These are phyloP conservation scores for Fonsecaea multimorphosa DNA, from an alignment of 2,329 filamentous ascomycete genomes.

Conservation along the genomic window DNA sequence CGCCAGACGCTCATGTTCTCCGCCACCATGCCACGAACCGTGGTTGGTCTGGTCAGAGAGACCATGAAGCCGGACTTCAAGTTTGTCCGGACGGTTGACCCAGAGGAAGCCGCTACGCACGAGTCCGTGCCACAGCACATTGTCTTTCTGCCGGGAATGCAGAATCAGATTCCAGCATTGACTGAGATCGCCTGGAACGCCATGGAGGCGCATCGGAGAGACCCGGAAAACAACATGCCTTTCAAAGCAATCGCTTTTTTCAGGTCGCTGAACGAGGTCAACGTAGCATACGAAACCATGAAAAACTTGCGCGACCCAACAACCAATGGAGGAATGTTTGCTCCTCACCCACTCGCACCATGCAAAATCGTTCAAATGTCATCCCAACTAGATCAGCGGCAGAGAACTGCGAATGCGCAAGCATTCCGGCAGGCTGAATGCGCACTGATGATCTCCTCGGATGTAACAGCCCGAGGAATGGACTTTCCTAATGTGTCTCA, in stretches of 20 bases:
- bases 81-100: conserved; percentile 85
- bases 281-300: conserved; percentile 67
- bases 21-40: conserved; percentile 84
- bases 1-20: conserved; percentile 96
- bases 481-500: conserved; percentile 59
- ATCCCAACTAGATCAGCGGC: conserved; percentile 72
- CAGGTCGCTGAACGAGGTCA: conserved; percentile 77
- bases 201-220: conserved; percentile 47
- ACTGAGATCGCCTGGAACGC: conserved; percentile 74
- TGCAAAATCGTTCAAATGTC: conserved; percentile 67
- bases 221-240: conserved; percentile 56
- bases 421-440: conserved; percentile 66
- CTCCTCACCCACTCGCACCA: conserved; percentile 83
- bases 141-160: conserved; percentile 69
- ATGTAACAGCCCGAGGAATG: conserved; percentile 56
- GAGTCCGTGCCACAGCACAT: conserved; percentile 81
- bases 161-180: conserved; percentile 77
- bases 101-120: conserved; percentile 82
- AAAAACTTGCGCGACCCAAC: conserved; percentile 56
- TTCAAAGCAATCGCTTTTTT: conserved; percentile 99
- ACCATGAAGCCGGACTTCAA: conserved; percentile 85
- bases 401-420: conserved; percentile 73
- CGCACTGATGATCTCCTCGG: conserved; percentile 60
- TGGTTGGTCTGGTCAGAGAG: conserved; percentile 76
- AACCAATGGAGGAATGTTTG: conserved; percentile 33